Evolutionary conservation across 768 basidiomycete genomes (phyloP), one percentile per base, ranked within the genome.

Genomic region (Auriscalpium microsporum): DNA sequence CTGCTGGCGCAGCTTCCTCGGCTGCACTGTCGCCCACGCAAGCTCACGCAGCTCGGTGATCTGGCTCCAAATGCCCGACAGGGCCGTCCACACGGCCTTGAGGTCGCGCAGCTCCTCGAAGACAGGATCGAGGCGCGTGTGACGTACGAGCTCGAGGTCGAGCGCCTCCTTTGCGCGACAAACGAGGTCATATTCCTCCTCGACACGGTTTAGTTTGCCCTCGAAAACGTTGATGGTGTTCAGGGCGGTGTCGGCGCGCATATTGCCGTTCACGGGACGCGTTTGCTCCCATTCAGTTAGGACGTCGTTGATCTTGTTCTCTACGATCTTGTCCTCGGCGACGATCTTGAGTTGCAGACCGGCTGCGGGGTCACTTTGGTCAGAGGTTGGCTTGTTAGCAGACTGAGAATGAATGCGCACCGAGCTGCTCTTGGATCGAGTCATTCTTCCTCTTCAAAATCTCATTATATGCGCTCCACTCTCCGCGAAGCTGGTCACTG

Each of bases 271-370:
- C 13, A 99, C 91, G 0, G 96, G 96, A 64, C 96, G 91, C 59
- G 87, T 91, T 65, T 86, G 80, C 68, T 97, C 94, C 96, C 96
- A 98, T 69, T 98, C 96, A 54, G 77, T 72, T 14, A 96, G 77
- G 56, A 93, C 80, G 64, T 96, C 94, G 63, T 80, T 86, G 65
- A 98, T 94, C 74, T 92, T 94, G 71, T 92, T 90, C 75, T 95
- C 92, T 1, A 98, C 84, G 53, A 97, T 93, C 75, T 95, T 95
- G 76, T 97, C 96, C 70, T 99, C 94, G 1, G 96, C 94, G n/a
- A 95, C 90, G 68, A 99, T 95, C 79, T 98, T 99, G 59, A 97
- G 77, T 71, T 98, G 96, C n/a, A 99, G 77, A 1, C 95, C 96
- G 59, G 92, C 94, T 95, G 57, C 42, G 42, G 4, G 36, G 4